Base-by-base conservation (phyloP, 2,329 filamentous ascomycete genomes). In the Ascochyta pisi region DNA sequence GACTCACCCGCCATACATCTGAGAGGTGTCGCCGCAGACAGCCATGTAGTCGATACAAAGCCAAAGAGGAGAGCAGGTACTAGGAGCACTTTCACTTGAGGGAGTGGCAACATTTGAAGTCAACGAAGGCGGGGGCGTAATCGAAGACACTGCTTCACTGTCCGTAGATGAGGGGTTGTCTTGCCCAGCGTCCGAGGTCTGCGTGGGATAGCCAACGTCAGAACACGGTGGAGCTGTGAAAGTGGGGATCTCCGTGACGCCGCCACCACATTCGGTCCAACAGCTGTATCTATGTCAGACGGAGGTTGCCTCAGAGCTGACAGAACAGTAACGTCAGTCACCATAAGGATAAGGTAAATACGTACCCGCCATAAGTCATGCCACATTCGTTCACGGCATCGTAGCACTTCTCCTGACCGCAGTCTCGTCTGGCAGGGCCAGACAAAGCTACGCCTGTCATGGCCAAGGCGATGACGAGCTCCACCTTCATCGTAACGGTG, bases 321-420 rank as follows among this genome's bases (percentile, higher is more conserved):
- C 6, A 10, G 29, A 31, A 31, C 29, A 3, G 10, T 19, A 19
- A 2, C 19, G 19, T 19, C 19, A 19, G 19, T 19, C 19, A 19
- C 3, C 19, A 19, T 2, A 8, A 35, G 12, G 7, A 9, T 8
- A 16, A 8, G n/a, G 15, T 35, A 3, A 9, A 16, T 3, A 54
- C 63, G 27, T 58, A 67, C 68, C 60, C 66, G 27, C 66, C 60
- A 45, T 64, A 69, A n/a, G 40, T 22, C 40, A 50, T 40, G 23
- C 56, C 58, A 35, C 68, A 71, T 9, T 55, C 51, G 45, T 71
- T 67, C 1, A 60, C 60, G n/a, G 56, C 34, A 15, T 57, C 40
- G 46, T 62, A 64, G n/a, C 66, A 66, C 39, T 63, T 61, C 27
- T 34, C 40, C 19, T 57, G 22, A 24, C 59, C 60, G 40, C 68